A percentile compares a stretch with the other conserved stretches of the same genome.
Conservation (phyloP, 2,329 filamentous ascomycete species). For the Diaporthe australafricana region DNA sequence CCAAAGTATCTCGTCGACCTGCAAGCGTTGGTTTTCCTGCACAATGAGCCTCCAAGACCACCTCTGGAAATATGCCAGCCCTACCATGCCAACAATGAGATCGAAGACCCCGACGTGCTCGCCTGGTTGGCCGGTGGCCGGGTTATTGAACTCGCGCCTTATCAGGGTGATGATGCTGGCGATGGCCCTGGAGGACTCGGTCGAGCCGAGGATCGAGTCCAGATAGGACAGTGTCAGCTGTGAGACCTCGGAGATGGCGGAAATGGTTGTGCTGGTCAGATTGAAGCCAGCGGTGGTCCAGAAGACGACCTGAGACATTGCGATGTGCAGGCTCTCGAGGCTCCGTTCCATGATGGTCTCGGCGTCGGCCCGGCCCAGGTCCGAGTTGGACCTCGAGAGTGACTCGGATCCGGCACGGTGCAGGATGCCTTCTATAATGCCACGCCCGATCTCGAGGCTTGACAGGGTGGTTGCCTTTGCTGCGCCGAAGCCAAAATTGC, state of each 20-base stretch:
- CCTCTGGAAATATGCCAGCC: slow-evolving; percentile 71
- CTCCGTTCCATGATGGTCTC: slow-evolving; percentile 68
- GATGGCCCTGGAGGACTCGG: slow-evolving; percentile 76
- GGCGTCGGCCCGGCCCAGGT: slow-evolving; percentile 62
- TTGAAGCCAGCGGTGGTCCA: slow-evolving; percentile 72
- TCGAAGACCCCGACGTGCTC: slow-evolving; percentile 72
- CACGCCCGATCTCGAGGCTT: slow-evolving; percentile 66
- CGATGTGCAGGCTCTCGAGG: slow-evolving; percentile 66
- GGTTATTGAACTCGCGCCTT: slow-evolving; percentile 72
- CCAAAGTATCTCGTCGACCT: slow-evolving; percentile 71
- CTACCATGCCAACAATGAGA: slow-evolving; percentile 70
- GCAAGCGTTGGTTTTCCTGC: slow-evolving; percentile 59
- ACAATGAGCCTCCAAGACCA: slow-evolving; percentile 64
- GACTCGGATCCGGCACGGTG: slow-evolving; percentile 64
- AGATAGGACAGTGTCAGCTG: slow-evolving; percentile 69
- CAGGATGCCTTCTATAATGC: slow-evolving; percentile 65
- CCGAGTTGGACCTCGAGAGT: slow-evolving; percentile 55
- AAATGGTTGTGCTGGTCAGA: slow-evolving; percentile 66
- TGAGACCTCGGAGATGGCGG: slow-evolving; percentile 65
- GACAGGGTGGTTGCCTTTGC: slow-evolving; percentile 68
- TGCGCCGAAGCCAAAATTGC: slow-evolving; percentile 63
- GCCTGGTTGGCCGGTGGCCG: slow-evolving; percentile 67
- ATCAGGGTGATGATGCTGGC: slow-evolving; percentile 74
- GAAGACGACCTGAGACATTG: slow-evolving; percentile 69
- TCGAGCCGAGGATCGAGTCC: slow-evolving; percentile 74